A percentile compares a stretch with the other conserved stretches of the same genome.
Evolutionary conservation across 768 basidiomycete species (phyloP).

Genomic region (Tylopilus felleus): DNA sequence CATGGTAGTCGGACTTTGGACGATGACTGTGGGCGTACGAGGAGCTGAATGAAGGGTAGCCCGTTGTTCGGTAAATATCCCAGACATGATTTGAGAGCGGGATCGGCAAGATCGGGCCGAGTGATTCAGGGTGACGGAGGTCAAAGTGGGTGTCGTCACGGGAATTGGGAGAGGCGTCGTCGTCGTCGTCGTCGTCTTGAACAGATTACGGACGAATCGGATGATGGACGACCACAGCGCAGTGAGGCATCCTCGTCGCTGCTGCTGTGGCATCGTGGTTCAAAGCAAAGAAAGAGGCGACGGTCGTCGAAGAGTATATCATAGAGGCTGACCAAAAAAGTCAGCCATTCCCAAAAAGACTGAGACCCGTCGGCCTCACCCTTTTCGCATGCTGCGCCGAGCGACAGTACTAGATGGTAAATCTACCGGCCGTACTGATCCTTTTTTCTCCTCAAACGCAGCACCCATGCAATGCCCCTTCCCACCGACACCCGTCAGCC

Average conservation of each 20-base stretch:
- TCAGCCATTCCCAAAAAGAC: not conserved
- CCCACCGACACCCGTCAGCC: conserved; percentile 17
- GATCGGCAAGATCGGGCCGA: too few relatives aligned
- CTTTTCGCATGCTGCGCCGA: not conserved
- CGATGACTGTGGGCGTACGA: too few relatives aligned
- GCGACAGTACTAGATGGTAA: not conserved
- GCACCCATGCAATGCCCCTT: conserved; percentile 16
- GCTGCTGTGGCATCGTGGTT: not conserved
- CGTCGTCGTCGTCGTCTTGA: conserved; percentile 11
- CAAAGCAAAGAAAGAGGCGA: not conserved
- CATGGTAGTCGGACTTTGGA: conserved; percentile 2
- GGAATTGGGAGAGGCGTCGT: conserved; percentile 14
- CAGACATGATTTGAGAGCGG: too few relatives aligned
- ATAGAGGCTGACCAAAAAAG: too few relatives aligned
- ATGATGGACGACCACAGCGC: conserved; percentile 17
- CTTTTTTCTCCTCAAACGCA: conserved; percentile 1
- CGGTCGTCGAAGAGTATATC: too few relatives aligned
- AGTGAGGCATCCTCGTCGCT: conserved; percentile 1
- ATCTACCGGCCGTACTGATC: conserved; percentile 4
- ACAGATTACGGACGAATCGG: conserved; percentile 9
- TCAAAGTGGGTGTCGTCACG: conserved; percentile 6
- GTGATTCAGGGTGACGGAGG: not conserved
- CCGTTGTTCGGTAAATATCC: too few relatives aligned
- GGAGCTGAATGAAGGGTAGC: too few relatives aligned
- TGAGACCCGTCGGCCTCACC: not conserved